Percentiles rank a stretch among this genome's conserved stretches.
These are phyloP conservation scores for Durusdinium trenchii DNA, from an alignment of 73 alveolate species.

Conservation along the genomic window DNA sequence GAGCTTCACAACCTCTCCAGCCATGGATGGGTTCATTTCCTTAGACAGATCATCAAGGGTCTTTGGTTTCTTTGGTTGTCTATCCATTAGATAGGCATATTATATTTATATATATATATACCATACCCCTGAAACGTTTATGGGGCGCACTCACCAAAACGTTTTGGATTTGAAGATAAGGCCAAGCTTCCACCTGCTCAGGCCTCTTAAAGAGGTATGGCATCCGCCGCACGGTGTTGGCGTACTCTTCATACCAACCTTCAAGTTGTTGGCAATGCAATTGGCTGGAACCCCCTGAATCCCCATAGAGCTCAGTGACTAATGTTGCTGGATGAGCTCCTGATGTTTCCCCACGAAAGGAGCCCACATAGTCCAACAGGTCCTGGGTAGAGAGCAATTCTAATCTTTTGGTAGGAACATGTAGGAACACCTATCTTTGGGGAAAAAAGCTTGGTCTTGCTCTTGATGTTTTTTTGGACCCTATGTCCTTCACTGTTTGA, in stretches of 20 bases:
- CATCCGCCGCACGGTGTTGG: background rate
- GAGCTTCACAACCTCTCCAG: too few relatives aligned
- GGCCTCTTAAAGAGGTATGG: constrained; percentile 27
- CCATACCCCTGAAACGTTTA: too few relatives aligned
- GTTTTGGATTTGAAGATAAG: too few relatives aligned
- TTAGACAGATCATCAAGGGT: too few relatives aligned
- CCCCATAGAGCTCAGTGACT: background rate
- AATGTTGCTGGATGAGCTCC: constrained; percentile 12
- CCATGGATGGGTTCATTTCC: too few relatives aligned
- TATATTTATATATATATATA: too few relatives aligned
- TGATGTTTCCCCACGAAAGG: background rate
- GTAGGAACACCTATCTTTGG: background rate
- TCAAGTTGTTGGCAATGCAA: constrained; percentile 20
- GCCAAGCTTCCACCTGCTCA: background rate
- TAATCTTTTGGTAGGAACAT: background rate
- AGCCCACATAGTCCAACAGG: constrained; percentile 6
- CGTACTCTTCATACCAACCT: background rate
- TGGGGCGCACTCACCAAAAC: too few relatives aligned
- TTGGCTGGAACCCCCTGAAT: background rate
- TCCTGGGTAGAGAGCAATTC: background rate
- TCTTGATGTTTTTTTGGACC: too few relatives aligned
- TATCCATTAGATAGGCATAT: too few relatives aligned
- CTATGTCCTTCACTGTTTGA: background rate
- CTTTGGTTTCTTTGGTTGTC: too few relatives aligned
- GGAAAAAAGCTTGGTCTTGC: background rate